A percentile compares a stretch with the other conserved stretches of the same genome.
phyloP scores from a whole-genome alignment of 2,329 filamentous ascomycete species.

The Pyrenochaeta sp. region DNA sequence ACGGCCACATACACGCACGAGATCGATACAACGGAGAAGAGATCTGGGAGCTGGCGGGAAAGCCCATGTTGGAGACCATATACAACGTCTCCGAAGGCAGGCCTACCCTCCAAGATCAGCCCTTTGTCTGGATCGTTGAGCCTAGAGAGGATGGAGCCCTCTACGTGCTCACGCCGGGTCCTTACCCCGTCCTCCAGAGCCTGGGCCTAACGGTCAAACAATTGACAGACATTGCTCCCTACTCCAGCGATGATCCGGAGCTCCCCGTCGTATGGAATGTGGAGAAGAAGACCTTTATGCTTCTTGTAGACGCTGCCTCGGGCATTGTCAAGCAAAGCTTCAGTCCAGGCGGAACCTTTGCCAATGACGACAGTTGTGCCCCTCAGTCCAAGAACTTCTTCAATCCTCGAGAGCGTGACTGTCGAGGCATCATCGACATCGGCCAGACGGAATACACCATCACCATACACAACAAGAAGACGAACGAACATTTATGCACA shows the following conservation, averaged over 20 bases:
- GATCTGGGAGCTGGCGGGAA: conserved; percentile 86
- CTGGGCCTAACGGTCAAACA: conserved; percentile 82
- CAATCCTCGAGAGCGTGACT: conserved; percentile 66
- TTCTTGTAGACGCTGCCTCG: conserved; percentile 86
- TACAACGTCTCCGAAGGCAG: conserved; percentile 66
- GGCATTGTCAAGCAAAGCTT: conserved; percentile 86
- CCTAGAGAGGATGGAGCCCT: conserved; percentile 86
- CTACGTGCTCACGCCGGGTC: conserved; percentile 82
- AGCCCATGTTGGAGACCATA: conserved; percentile 88
- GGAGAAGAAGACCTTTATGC: conserved; percentile 87
- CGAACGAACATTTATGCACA: conserved; percentile 80
- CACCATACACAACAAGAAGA: conserved; percentile 78
- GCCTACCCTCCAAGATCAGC: conserved; percentile 67
- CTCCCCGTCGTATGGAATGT: conserved; percentile 86
- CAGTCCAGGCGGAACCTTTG: conserved; percentile 74
- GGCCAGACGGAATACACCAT: conserved; percentile 91
- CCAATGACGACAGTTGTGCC: conserved; percentile 79
- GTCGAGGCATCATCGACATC: conserved; percentile 79
- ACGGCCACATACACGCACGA: conserved; percentile 92
- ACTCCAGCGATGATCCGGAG: conserved; percentile 70
- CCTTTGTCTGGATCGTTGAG: conserved; percentile 95
- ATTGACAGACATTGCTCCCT: conserved; percentile 83
- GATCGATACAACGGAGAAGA: conserved; percentile 85
- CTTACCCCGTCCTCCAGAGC: conserved; percentile 66
- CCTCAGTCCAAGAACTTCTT: conserved; percentile 63